These are phyloP conservation scores for Dunaliella sp. DNA, from an alignment of 139 green algal genomes.

Conservation along the genomic window DNA sequence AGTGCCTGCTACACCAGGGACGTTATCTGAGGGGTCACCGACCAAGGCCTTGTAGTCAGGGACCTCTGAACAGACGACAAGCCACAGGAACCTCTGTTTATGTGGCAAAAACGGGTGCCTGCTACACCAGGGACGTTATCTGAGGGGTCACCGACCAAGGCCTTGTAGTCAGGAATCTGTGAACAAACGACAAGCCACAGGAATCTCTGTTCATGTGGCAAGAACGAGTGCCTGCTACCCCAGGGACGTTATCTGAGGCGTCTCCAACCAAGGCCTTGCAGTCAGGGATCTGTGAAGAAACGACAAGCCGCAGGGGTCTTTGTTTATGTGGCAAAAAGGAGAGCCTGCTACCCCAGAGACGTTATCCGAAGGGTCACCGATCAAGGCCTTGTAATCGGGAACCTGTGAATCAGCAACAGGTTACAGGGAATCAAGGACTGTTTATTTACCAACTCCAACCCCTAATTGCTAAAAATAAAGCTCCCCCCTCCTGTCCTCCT, in stretches of 20 bases:
- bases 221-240: neutral
- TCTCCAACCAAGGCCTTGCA: neutral
- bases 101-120: neutral
- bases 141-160: neutral
- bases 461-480: no score
- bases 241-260: neutral
- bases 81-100: no score
- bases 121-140: neutral
- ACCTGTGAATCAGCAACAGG: neutral
- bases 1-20: neutral
- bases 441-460: no score
- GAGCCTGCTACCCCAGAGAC: neutral
- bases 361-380: neutral
- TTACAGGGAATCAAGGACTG: no score
- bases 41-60: neutral
- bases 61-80: neutral
- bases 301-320: no score
- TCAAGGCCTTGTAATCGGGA: neutral
- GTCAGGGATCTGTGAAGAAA: neutral
- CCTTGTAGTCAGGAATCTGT: neutral
- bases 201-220: no score
- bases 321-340: no score
- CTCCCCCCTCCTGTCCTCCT: no score
- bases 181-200: no score
- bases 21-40: neutral